phyloP scores from a whole-genome alignment of 306 rosid genomes.

The Castanea mollissima region DNA sequence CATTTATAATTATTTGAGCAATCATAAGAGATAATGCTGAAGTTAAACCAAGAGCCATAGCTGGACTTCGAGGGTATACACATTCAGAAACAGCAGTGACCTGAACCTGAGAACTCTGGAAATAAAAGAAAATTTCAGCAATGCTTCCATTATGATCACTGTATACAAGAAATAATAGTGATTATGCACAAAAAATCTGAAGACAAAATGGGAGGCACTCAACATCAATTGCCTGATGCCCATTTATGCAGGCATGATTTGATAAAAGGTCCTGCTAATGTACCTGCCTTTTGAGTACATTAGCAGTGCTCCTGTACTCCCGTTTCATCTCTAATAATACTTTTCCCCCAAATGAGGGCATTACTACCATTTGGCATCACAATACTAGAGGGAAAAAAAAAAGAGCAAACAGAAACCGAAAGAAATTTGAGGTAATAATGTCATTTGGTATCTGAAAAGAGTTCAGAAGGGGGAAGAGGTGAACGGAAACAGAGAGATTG shows the following conservation, averaged over 20 bases:
- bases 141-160: background rate
- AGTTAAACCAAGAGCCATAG: slow-evolving; percentile 75
- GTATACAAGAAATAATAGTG: background rate
- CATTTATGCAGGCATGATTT: background rate
- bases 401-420: background rate
- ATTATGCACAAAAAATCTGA: background rate
- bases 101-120: slow-evolving; percentile 62
- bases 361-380: background rate
- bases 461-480: too few species aligned
- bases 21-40: slow-evolving; percentile 72
- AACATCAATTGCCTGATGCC: background rate
- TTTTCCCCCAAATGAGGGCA: background rate
- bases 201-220: background rate
- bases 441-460: too few species aligned
- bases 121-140: slow-evolving; percentile 18
- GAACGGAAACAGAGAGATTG: too few species aligned
- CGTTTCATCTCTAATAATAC: background rate
- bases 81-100: slow-evolving; percentile 36
- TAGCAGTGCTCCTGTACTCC: background rate
- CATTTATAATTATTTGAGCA: slow-evolving; percentile 61
- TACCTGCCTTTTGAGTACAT: background rate
- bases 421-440: background rate
- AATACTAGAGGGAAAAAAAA: background rate
- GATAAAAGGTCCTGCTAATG: background rate
- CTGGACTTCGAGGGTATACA: slow-evolving; percentile 76